phyloP scores from a whole-genome alignment of 2,329 filamentous ascomycete species.

The Chaetomium strumarium region DNA sequence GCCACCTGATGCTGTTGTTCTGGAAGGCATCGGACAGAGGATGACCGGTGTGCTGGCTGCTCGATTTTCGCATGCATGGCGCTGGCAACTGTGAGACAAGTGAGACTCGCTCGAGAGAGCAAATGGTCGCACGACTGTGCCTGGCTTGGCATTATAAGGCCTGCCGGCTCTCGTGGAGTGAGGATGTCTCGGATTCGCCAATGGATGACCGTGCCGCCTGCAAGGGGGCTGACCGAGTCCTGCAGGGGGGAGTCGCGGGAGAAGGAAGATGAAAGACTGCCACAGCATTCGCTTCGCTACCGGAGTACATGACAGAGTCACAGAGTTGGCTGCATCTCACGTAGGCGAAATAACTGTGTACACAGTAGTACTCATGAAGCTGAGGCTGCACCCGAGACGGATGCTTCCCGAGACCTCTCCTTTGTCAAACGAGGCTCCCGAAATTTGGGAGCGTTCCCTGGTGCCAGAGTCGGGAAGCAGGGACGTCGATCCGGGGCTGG shows the following conservation, averaged over 20 bases:
- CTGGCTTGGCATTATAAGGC: background rate
- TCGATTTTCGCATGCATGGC: background rate
- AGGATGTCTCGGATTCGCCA: slow-evolving; percentile 1
- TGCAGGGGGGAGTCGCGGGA: slow-evolving; percentile 8
- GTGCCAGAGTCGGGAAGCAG: slow-evolving; percentile 13
- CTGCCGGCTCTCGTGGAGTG: too few species aligned
- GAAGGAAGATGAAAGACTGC: background rate
- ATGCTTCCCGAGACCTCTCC: background rate
- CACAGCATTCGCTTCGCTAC: background rate
- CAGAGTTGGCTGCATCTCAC: background rate
- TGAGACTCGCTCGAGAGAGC: too few species aligned
- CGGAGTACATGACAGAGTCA: too few species aligned
- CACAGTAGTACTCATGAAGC: too few species aligned
- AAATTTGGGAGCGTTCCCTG: too few species aligned
- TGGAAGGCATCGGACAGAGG: background rate
- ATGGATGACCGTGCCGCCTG: slow-evolving; percentile 5
- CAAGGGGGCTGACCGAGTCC: background rate
- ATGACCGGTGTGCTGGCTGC: background rate
- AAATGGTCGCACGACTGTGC: background rate
- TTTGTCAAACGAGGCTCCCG: background rate
- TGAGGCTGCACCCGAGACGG: background rate
- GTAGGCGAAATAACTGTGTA: too few species aligned
- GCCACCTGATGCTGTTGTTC: background rate
- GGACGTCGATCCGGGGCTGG: slow-evolving; percentile 14
- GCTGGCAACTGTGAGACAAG: too few species aligned